These are phyloP conservation scores for Sphagnum tenellum DNA, from an alignment of 225 moss, liverwort and hornwort species.

Conservation along the genomic window DNA sequence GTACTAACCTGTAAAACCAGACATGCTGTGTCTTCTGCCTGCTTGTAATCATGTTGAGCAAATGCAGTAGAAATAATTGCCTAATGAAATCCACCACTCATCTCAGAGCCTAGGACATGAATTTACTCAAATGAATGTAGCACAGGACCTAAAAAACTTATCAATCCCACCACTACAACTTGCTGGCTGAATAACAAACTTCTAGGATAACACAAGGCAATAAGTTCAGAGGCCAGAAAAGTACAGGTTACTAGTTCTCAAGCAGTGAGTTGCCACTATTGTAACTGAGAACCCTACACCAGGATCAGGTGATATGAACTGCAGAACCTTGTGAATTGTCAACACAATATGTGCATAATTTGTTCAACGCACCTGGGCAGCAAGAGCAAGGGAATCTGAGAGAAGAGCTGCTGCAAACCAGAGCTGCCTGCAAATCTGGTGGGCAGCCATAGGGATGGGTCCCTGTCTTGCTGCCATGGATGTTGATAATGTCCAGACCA, in stretches of 20 bases:
- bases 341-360: too few species aligned
- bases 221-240: neutral
- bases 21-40: slow-evolving; percentile 32
- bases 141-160: too few species aligned
- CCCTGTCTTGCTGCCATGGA: slow-evolving; percentile 58
- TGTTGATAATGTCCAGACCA: slow-evolving; percentile 32
- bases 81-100: slow-evolving; percentile 9
- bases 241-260: too few species aligned
- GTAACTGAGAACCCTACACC: too few species aligned
- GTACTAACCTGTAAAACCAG: slow-evolving; percentile 38
- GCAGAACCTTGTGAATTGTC: neutral
- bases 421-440: slow-evolving; percentile 50
- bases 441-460: slow-evolving; percentile 37
- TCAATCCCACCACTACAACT: too few species aligned
- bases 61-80: slow-evolving; percentile 35
- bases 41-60: slow-evolving; percentile 29
- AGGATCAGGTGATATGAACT: neutral
- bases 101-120: neutral
- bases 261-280: too few species aligned
- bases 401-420: slow-evolving; percentile 49
- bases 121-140: neutral
- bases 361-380: slow-evolving; percentile 29
- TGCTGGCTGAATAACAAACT: too few species aligned
- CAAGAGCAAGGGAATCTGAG: slow-evolving; percentile 43
- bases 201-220: neutral